Base-by-base conservation (phyloP, 192 early-diverging fungal genomes). In the Coemansia sp. region DNA sequence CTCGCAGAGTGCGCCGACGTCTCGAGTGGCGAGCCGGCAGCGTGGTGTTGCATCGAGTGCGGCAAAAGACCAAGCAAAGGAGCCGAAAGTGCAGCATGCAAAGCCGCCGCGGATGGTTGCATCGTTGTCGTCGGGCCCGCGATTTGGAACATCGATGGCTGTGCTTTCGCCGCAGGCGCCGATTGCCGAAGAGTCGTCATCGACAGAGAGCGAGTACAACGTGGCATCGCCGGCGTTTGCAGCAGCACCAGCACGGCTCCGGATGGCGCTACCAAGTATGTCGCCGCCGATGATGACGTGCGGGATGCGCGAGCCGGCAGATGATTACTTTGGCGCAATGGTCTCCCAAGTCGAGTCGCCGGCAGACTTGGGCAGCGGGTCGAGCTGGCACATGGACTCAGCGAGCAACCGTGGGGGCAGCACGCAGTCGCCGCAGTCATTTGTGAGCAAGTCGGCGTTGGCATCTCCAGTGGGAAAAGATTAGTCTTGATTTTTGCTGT, bases 321-420 rank as follows among this genome's bases (percentile, higher is more conserved):
- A 29, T 39, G 75, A 79, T 47, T 79, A 79, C 48, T 79, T 79
- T 63, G 76, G 75, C 39, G 37, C 52, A 49, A 56, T 57, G 32
- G 53, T 19, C 51, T 41, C 56, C 54, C 29, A 11, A 7, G 29
- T 62, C 29, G 50, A 53, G 60, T 64, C 52, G 11, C 27, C 62
- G 19, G 11, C 29, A 47, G 51, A 49, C 15, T 12, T 66, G 58
- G 37, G 41, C 64, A 72, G 38, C 52, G 60, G 32, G 32, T 35
- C 32, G 32, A 35, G 32, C 53, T 51, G 60, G 22, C 66, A 61
- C 25, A 38, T 72, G 37, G 75, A 61, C 25, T 32, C 58, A 32
- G 66, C 37, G 2, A 52, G 53, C 22, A 54, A 68, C 23, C 24
- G 47, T 22, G 21, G 59, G 5, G 62, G 45, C 41, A 45, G 51